Conservation (phyloP, 495 filamentous ascomycete species). For the Penicillium riverlandense region DNA sequence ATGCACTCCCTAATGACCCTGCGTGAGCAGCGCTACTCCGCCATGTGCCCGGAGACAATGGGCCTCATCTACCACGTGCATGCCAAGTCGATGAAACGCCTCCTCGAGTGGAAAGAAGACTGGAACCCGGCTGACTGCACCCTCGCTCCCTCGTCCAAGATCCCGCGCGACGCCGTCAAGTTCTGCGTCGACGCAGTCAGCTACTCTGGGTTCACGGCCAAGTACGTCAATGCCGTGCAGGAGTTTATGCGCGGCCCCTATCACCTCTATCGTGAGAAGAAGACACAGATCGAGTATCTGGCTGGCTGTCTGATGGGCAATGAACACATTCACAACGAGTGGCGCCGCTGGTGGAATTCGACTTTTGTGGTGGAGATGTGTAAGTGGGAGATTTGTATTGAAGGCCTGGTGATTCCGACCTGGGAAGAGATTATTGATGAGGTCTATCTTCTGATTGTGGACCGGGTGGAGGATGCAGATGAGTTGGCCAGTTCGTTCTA, state of each 20-base stretch:
- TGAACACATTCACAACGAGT: slow-evolving; percentile 7
- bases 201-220: slow-evolving; percentile 7
- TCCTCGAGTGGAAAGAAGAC: slow-evolving; percentile 13
- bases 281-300: not conserved
- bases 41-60: slow-evolving; percentile 8
- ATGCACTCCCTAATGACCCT: slow-evolving; percentile 4
- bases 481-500: slow-evolving; percentile 1
- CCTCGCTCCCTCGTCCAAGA: slow-evolving; percentile 11
- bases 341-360: slow-evolving; percentile 15
- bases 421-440: slow-evolving; percentile 21
- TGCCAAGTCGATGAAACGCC: slow-evolving; percentile 10
- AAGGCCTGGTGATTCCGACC: slow-evolving; percentile 9
- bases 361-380: slow-evolving; percentile 15
- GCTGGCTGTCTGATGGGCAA: slow-evolving; percentile 2
- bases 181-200: slow-evolving; percentile 8
- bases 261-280: not conserved
- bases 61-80: slow-evolving; percentile 2
- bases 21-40: slow-evolving; percentile 7
- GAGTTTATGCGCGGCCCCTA: slow-evolving; percentile 5
- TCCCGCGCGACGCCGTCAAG: slow-evolving; percentile 2
- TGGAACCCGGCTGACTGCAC: slow-evolving; percentile 7
- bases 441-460: slow-evolving; percentile 11
- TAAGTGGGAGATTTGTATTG: slow-evolving; percentile 15
- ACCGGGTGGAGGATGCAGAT: slow-evolving; percentile 15
- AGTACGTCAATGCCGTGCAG: slow-evolving; percentile 1